phyloP scores from a whole-genome alignment of 139 green algal genomes.

The Asterochloris sp. region DNA sequence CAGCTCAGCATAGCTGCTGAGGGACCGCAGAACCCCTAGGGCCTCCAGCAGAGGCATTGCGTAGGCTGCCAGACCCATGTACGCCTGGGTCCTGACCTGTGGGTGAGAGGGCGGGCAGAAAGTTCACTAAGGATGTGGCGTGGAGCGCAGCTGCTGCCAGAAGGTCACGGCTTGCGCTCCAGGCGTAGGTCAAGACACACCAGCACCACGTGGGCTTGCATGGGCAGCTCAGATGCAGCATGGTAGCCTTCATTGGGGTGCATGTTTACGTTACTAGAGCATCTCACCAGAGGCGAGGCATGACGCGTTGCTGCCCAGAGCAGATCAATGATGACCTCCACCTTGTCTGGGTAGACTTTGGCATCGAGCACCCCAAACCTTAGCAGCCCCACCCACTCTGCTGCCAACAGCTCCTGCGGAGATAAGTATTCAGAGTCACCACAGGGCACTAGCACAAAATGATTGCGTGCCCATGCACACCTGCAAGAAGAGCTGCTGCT shows the following conservation, averaged over 20 bases:
- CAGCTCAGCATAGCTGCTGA: conserved; percentile 2
- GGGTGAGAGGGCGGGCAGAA: neutral
- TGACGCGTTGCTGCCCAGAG: neutral
- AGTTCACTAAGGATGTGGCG: neutral
- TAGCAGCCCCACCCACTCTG: conserved; percentile 5
- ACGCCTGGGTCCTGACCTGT: conserved; percentile 5
- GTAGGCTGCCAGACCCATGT: conserved; percentile 7
- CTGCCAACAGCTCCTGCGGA: neutral
- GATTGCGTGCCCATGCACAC: too few species aligned
- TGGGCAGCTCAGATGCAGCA: neutral
- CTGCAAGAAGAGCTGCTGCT: too few species aligned
- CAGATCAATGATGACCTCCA: conserved; percentile 10
- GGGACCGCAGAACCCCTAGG: neutral
- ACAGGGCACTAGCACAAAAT: too few species aligned
- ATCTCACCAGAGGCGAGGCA: neutral
- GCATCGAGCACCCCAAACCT: conserved; percentile 7
- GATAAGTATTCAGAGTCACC: neutral
- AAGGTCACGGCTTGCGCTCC: neutral
- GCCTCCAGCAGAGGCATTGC: conserved; percentile 6
- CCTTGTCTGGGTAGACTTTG: conserved; percentile 4
- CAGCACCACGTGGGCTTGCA: neutral
- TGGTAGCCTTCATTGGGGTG: neutral
- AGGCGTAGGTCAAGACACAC: neutral
- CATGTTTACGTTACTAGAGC: neutral
- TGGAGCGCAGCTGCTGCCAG: neutral